Evolutionary conservation across 495 filamentous ascomycete species (phyloP).

Genomic region (Peziza echinospora): DNA sequence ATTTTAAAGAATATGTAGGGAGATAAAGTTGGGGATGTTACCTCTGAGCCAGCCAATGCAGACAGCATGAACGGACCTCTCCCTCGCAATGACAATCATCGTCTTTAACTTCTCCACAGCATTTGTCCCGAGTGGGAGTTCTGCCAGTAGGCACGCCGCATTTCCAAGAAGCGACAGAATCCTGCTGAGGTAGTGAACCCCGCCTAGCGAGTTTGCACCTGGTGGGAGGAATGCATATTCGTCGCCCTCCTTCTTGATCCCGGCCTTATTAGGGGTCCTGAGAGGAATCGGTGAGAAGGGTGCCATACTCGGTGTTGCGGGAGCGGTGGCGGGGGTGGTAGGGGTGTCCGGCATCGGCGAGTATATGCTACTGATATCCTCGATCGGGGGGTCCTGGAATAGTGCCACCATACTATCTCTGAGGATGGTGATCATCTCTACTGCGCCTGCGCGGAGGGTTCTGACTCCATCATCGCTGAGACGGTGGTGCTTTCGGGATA

Average conservation of each 20-base stretch:
- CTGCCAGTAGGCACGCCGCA: constrained; percentile 70
- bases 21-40: too few species aligned
- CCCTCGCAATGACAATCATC: constrained; percentile 56
- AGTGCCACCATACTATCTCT: constrained; percentile 56
- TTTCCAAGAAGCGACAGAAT: constrained; percentile 59
- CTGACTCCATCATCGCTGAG: constrained; percentile 45
- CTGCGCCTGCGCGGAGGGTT: constrained; percentile 52
- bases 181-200: constrained; percentile 62
- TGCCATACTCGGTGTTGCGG: constrained; percentile 6
- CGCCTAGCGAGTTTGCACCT: constrained; percentile 70
- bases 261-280: constrained; percentile 1
- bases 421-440: constrained; percentile 62
- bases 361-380: constrained; percentile 69
- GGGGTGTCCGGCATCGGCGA: constrained; percentile 59
- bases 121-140: constrained; percentile 34
- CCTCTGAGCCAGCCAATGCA: constrained; percentile 68
- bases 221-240: constrained; percentile 95
- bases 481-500: constrained; percentile 65
- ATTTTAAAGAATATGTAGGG: too few species aligned
- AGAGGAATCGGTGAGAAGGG: background rate
- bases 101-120: constrained; percentile 41
- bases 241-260: constrained; percentile 38
- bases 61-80: constrained; percentile 57
- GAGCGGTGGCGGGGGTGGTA: constrained; percentile 34
- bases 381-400: constrained; percentile 73